These are phyloP conservation scores for Psilocybe subaeruginosa DNA, from an alignment of 768 basidiomycete genomes.

Conservation along the genomic window DNA sequence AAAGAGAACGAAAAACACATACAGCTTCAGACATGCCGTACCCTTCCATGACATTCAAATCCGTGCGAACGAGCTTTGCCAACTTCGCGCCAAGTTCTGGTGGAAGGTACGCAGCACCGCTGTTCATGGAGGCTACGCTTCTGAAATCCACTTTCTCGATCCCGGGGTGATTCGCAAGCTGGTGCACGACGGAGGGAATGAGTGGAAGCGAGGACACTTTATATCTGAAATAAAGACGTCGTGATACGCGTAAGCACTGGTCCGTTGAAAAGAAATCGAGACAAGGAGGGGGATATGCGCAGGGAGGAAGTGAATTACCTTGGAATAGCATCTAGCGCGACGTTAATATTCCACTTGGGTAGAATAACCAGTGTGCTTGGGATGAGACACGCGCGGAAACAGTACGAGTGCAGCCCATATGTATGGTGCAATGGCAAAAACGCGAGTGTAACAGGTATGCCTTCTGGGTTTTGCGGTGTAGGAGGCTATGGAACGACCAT, in stretches of 20 bases:
- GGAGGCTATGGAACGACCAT: slow-evolving; percentile 34
- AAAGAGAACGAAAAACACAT: slow-evolving; percentile 25
- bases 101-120: slow-evolving; percentile 73
- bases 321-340: slow-evolving; percentile 53
- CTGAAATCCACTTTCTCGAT: slow-evolving; percentile 55
- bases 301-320: slow-evolving; percentile 43
- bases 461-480: slow-evolving; percentile 41
- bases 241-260: no score
- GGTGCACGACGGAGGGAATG: slow-evolving; percentile 68
- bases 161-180: slow-evolving; percentile 60
- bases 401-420: slow-evolving; percentile 59
- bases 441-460: slow-evolving; percentile 51
- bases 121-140: slow-evolving; percentile 43
- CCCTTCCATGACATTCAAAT: slow-evolving; percentile 46
- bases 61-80: slow-evolving; percentile 34
- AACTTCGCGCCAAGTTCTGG: slow-evolving; percentile 51
- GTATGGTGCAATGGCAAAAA: slow-evolving; percentile 73
- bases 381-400: slow-evolving; percentile 48
- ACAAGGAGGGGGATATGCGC: not conserved
- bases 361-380: slow-evolving; percentile 57
- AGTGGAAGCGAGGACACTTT: slow-evolving; percentile 50
- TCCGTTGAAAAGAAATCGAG: no score
- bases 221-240: slow-evolving; percentile 42
- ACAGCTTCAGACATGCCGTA: slow-evolving; percentile 77
- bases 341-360: slow-evolving; percentile 61